Conservation (phyloP, 768 basidiomycete genomes). For the Pleurotus pulmonarius region DNA sequence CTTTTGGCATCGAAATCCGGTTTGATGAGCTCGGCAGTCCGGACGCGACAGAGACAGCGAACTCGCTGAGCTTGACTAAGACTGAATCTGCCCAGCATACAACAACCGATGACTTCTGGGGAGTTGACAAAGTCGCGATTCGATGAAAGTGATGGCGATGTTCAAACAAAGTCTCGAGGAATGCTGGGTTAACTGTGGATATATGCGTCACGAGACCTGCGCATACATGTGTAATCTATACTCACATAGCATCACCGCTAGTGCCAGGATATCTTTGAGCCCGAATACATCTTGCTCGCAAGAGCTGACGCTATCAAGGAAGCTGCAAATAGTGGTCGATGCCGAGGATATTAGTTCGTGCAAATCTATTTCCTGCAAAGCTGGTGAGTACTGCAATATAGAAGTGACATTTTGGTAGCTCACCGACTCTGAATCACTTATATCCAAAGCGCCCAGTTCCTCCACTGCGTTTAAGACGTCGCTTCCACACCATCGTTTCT, state of each 20-base stretch:
- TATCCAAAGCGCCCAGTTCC: neutral
- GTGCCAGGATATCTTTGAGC: neutral
- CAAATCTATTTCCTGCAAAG: slow-evolving; percentile 25
- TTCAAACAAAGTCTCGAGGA: slow-evolving; percentile 42
- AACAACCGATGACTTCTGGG: slow-evolving; percentile 23
- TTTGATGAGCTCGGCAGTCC: slow-evolving; percentile 24
- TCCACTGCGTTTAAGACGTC: neutral
- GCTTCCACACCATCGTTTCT: neutral
- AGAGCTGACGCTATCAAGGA: slow-evolving; percentile 8
- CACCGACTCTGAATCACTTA: neutral
- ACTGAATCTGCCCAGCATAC: slow-evolving; percentile 67
- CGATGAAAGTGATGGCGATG: slow-evolving; percentile 46
- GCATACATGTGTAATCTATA: neutral
- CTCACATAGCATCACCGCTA: slow-evolving; percentile 1
- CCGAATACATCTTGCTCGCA: neutral
- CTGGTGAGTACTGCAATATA: no score
- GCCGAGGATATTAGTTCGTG: slow-evolving; percentile 30
- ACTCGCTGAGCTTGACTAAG: slow-evolving; percentile 49
- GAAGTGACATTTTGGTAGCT: no score
- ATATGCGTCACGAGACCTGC: neutral
- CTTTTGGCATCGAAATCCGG: slow-evolving; percentile 22
- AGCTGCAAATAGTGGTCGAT: slow-evolving; percentile 26
- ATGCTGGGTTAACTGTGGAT: slow-evolving; percentile 22
- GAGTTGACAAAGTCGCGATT: slow-evolving; percentile 32
- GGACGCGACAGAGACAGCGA: slow-evolving; percentile 17